Conservation (phyloP, 179 eudicot species). For the Amaranthus tricolor region DNA sequence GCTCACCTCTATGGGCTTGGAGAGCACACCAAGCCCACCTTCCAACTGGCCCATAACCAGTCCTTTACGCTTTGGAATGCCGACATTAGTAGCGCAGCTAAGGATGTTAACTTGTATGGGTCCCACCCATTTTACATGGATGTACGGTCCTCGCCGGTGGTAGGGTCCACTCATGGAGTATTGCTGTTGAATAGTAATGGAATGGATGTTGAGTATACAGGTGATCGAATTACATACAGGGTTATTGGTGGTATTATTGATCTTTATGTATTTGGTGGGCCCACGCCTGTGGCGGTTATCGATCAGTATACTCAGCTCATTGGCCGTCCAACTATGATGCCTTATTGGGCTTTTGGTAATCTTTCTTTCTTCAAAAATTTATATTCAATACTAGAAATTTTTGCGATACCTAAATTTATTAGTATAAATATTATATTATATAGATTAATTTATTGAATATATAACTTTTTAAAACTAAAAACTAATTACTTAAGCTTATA, state of each 20-base stretch:
- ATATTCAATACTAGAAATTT: too few species aligned
- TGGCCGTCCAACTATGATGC: conserved; percentile 69
- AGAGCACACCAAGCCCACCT: conserved; percentile 67
- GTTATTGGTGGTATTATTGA: conserved; percentile 69
- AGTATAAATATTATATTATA: too few species aligned
- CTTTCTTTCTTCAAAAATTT: conserved; percentile 28
- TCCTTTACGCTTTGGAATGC: conserved; percentile 74
- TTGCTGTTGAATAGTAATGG: conserved; percentile 62
- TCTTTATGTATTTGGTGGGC: conserved; percentile 53
- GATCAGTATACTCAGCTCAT: conserved; percentile 62
- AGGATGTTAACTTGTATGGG: conserved; percentile 63
- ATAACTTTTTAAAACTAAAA: too few species aligned
- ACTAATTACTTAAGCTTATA: too few species aligned
- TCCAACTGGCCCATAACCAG: conserved; percentile 52
- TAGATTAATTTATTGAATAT: too few species aligned
- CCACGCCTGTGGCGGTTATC: conserved; percentile 42
- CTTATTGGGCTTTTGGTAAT: conserved; percentile 74
- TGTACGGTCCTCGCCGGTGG: conserved; percentile 43
- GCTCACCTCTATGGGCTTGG: conserved; percentile 83
- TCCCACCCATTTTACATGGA: conserved; percentile 88
- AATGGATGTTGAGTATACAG: conserved; percentile 65
- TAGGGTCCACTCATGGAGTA: conserved; percentile 48
- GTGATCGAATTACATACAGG: conserved; percentile 54
- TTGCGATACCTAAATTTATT: too few species aligned
- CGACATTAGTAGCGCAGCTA: conserved; percentile 45